A percentile compares a stretch with the other conserved stretches of the same genome.
Evolutionary conservation across 2,329 filamentous ascomycete genomes (phyloP).

Genomic region (Aureobasidium sp.): DNA sequence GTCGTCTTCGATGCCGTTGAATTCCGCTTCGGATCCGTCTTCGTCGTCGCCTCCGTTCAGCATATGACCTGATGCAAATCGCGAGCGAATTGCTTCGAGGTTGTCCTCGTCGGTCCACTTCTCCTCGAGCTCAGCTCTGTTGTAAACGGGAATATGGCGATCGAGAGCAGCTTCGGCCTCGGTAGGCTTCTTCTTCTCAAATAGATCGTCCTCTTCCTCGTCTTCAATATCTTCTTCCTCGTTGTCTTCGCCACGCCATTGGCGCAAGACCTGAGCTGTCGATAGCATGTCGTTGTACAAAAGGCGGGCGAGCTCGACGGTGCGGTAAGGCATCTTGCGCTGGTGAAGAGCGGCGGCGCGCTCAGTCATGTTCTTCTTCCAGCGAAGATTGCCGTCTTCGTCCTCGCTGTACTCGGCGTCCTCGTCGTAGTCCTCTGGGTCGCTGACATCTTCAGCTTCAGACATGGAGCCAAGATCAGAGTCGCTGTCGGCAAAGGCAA

Average conservation of each 20-base stretch:
- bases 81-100: slow-evolving; percentile 63
- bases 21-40: slow-evolving; percentile 48
- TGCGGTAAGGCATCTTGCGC: slow-evolving; percentile 64
- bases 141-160: slow-evolving; percentile 67
- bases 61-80: slow-evolving; percentile 66
- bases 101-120: slow-evolving; percentile 81
- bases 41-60: slow-evolving; percentile 45
- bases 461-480: slow-evolving; percentile 91
- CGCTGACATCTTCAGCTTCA: slow-evolving; percentile 40
- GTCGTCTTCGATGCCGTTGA: slow-evolving; percentile 43
- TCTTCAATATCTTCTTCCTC: slow-evolving; percentile 50
- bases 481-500: slow-evolving; percentile 93
- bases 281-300: slow-evolving; percentile 81
- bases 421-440: slow-evolving; percentile 26
- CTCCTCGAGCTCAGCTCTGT: slow-evolving; percentile 71
- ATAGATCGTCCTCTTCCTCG: slow-evolving; percentile 59
- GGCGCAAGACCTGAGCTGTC: slow-evolving; percentile 65
- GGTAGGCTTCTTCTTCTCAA: slow-evolving; percentile 49
- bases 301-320: slow-evolving; percentile 74
- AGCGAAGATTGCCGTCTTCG: slow-evolving; percentile 66
- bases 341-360: slow-evolving; percentile 67
- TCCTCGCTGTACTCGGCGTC: slow-evolving; percentile 42
- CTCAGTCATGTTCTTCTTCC: slow-evolving; percentile 81
- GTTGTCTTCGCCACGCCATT: slow-evolving; percentile 66
- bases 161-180: slow-evolving; percentile 56